phyloP scores from a whole-genome alignment of 495 filamentous ascomycete genomes.

The Entonaema liquescens region DNA sequence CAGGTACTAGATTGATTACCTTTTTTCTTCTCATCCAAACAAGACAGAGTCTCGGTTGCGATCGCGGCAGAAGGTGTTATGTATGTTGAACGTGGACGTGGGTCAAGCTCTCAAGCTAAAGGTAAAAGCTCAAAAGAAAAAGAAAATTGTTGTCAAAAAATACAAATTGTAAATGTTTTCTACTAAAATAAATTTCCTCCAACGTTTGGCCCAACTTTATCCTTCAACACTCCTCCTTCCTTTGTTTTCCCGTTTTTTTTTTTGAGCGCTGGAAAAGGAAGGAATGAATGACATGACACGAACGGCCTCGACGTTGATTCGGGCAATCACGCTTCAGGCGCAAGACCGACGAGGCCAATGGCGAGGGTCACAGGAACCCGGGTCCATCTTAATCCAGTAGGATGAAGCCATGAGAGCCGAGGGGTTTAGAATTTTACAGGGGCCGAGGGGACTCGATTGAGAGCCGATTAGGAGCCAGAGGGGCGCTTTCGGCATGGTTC shows the following conservation, averaged over 20 bases:
- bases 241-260: conserved; percentile 32
- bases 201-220: conserved; percentile 1
- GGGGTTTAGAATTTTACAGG: conserved; percentile 41
- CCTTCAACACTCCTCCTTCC: conserved; percentile 13
- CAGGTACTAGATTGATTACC: conserved; percentile 18
- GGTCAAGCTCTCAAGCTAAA: neutral
- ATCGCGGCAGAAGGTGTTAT: conserved; percentile 27
- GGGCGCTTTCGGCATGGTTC: conserved; percentile 36
- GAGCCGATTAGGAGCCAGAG: conserved; percentile 9
- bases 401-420: conserved; percentile 42
- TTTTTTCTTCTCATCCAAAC: conserved; percentile 24
- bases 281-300: conserved; percentile 34
- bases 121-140: neutral
- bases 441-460: conserved; percentile 17
- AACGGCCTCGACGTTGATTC: conserved; percentile 39
- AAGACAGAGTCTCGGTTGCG: conserved; percentile 41
- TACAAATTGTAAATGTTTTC: conserved; percentile 22
- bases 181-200: conserved; percentile 26
- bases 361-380: conserved; percentile 32
- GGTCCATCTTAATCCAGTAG: conserved; percentile 42
- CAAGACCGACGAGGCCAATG: conserved; percentile 34
- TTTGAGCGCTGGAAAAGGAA: conserved; percentile 38
- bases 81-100: conserved; percentile 1
- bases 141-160: neutral
- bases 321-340: conserved; percentile 42